Percentiles rank a stretch among this genome's conserved stretches.
phyloP scores from a whole-genome alignment of 805 yeast genomes.

The Sugiyamaella mastotermitis region DNA sequence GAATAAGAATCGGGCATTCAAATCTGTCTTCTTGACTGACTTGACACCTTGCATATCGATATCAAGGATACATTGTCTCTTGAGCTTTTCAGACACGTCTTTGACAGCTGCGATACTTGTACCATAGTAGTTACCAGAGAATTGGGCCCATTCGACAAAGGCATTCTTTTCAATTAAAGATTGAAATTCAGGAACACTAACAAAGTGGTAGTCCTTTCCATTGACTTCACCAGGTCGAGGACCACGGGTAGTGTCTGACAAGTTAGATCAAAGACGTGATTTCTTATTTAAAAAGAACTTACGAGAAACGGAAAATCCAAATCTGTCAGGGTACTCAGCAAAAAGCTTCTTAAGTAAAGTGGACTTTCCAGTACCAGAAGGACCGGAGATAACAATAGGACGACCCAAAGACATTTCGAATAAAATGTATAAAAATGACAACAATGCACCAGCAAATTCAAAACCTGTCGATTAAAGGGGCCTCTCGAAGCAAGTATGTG shows the following conservation, averaged over 20 bases:
- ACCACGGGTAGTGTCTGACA: slow-evolving; percentile 71
- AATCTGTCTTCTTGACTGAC: slow-evolving; percentile 73
- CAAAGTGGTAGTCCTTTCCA: slow-evolving; percentile 87
- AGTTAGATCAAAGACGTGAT: background rate
- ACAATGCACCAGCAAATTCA: no score
- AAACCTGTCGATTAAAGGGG: no score
- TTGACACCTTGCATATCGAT: slow-evolving; percentile 99
- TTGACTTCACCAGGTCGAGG: slow-evolving; percentile 90
- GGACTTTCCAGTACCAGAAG: slow-evolving; percentile 92
- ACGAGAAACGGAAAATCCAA: slow-evolving; percentile 89
- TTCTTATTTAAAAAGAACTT: slow-evolving; percentile 17
- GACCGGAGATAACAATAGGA: slow-evolving; percentile 95
- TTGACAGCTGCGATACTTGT: slow-evolving; percentile 83
- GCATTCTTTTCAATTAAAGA: slow-evolving; percentile 62
- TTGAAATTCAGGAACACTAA: slow-evolving; percentile 73
- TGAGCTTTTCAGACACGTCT: slow-evolving; percentile 49
- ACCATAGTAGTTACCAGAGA: slow-evolving; percentile 96
- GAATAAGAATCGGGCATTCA: slow-evolving; percentile 82
- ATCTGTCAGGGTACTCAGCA: slow-evolving; percentile 80
- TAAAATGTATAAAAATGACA: no score
- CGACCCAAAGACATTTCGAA: no score
- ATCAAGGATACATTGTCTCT: slow-evolving; percentile 83
- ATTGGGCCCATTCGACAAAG: slow-evolving; percentile 97
- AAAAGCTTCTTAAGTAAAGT: slow-evolving; percentile 84
- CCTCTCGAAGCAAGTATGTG: no score